Percentiles rank a stretch among this genome's conserved stretches.
Conservation (phyloP, 331 rosid genomes). For the Quercus phellos region DNA sequence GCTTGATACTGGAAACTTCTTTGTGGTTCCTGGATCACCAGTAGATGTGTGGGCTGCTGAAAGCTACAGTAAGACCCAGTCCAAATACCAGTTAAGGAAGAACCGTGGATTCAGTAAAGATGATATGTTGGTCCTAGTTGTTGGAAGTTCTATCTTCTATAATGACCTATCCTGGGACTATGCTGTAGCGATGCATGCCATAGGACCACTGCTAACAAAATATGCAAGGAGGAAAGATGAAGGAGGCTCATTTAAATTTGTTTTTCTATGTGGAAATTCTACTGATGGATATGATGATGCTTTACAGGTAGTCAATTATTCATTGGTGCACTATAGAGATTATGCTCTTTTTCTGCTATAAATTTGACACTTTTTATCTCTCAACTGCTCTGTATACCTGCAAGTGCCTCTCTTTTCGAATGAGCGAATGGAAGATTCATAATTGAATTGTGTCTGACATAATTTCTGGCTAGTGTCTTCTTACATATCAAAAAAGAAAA, state of each 20-base stretch:
- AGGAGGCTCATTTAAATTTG: conserved; percentile 59
- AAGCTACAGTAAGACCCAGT: conserved; percentile 54
- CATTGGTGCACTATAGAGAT: conserved; percentile 6
- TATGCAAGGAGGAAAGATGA: conserved; percentile 68
- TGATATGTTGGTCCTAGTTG: conserved; percentile 73
- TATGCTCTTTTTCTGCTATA: background rate
- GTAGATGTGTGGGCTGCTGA: conserved; percentile 80
- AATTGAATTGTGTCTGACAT: background rate
- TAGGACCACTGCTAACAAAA: conserved; percentile 70
- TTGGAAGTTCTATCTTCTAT: conserved; percentile 77
- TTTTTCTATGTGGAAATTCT: conserved; percentile 78
- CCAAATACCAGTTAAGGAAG: conserved; percentile 56
- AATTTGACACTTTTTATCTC: background rate
- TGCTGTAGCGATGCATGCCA: conserved; percentile 70
- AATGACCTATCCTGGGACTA: conserved; percentile 69
- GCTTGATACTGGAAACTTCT: conserved; percentile 90
- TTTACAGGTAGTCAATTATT: conserved; percentile 55
- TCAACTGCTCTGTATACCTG: background rate
- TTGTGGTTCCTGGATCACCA: conserved; percentile 93
- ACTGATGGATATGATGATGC: conserved; percentile 59
- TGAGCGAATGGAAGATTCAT: background rate
- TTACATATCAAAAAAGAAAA: too few relatives aligned
- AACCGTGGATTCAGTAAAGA: conserved; percentile 43
- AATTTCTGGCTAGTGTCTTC: background rate
- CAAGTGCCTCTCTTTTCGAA: background rate